These are phyloP conservation scores for Ceratocystis ficicola DNA, from an alignment of 2,329 filamentous ascomycete genomes.

Conservation along the genomic window DNA sequence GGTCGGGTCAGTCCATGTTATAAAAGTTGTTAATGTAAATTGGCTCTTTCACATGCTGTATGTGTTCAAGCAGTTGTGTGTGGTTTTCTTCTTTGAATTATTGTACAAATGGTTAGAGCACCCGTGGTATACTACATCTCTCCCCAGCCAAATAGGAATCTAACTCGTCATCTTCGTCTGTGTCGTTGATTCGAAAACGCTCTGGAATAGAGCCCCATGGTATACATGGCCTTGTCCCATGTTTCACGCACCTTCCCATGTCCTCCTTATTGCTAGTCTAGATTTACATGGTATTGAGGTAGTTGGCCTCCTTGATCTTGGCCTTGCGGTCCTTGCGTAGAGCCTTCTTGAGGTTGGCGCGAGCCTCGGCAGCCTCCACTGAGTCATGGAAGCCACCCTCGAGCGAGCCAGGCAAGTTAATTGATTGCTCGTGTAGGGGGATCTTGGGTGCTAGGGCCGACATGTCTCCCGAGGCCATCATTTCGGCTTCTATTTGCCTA, in stretches of 20 bases:
- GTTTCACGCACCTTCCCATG: not conserved
- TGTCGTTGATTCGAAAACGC: not conserved
- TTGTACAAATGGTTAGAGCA: conserved; percentile 17
- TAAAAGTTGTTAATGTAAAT: not conserved
- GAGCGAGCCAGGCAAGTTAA: conserved; percentile 53
- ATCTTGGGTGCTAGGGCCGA: conserved; percentile 55
- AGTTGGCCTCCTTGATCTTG: conserved; percentile 75
- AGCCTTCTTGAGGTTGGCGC: conserved; percentile 53
- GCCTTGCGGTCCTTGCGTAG: conserved; percentile 64
- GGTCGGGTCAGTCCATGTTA: not conserved
- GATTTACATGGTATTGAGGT: conserved; percentile 63
- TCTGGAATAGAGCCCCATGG: no score
- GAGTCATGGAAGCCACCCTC: conserved; percentile 36
- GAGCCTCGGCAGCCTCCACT: conserved; percentile 37
- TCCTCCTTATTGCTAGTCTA: not conserved
- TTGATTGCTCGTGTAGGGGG: conserved; percentile 62
- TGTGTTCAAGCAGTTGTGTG: conserved; percentile 15
- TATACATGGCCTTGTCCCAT: not conserved
- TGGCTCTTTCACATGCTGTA: not conserved
- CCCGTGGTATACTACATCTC: not conserved
- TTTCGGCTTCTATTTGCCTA: conserved; percentile 42
- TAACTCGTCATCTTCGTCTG: conserved; percentile 3
- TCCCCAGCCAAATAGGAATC: not conserved
- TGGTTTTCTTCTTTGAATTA: conserved; percentile 15
- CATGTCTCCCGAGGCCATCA: conserved; percentile 54